These are phyloP conservation scores for Trapa incisa DNA, from an alignment of 345 rosid species.

Conservation along the genomic window DNA sequence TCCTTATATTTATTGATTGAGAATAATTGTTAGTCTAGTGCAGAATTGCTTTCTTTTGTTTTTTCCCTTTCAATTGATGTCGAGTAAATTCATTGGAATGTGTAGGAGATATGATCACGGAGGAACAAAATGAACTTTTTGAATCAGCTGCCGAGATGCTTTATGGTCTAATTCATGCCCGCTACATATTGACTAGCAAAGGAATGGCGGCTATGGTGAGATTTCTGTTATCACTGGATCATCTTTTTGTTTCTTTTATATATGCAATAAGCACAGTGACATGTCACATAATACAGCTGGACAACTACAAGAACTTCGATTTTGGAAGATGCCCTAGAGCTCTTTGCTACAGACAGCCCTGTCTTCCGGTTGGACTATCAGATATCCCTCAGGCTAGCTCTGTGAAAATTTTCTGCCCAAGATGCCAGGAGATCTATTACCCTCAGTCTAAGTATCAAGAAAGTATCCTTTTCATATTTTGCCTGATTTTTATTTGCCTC, in stretches of 20 bases:
- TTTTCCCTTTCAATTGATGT: not conserved
- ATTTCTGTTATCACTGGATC: constrained; percentile 4
- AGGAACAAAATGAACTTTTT: constrained; percentile 86
- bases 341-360: constrained; percentile 87
- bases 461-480: constrained; percentile 60
- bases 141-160: constrained; percentile 98
- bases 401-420: constrained; percentile 78
- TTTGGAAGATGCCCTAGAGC: constrained; percentile 98
- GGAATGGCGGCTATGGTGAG: constrained; percentile 94
- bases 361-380: constrained; percentile 87
- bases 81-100: constrained; percentile 20
- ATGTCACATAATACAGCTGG: constrained; percentile 36
- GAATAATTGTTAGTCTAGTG: not conserved
- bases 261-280: not conserved
- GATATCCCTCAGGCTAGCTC: constrained; percentile 85
- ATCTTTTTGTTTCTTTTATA: constrained; percentile 3
- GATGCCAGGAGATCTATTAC: constrained; percentile 80
- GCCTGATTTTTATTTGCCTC: not conserved
- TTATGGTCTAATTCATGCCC: constrained; percentile 90
- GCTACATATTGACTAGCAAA: constrained; percentile 86
- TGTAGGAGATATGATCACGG: constrained; percentile 85
- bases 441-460: constrained; percentile 93
- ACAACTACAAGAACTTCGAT: constrained; percentile 84
- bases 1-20: not conserved
- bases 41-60: not conserved